Evolutionary conservation across 495 filamentous ascomycete genomes (phyloP).

Genomic region (Letharia lupina): DNA sequence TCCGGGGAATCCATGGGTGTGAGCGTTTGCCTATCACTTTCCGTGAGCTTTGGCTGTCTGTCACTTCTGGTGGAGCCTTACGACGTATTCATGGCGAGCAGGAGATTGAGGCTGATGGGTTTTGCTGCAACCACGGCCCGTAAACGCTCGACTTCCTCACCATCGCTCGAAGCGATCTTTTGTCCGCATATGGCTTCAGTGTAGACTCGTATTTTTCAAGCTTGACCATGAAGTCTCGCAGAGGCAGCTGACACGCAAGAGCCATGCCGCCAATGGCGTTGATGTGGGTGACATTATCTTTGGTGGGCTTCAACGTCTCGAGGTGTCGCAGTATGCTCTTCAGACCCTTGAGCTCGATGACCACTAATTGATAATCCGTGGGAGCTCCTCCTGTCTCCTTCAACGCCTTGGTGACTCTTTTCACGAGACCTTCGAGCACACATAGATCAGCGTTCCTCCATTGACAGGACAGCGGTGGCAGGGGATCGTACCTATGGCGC

Average conservation of each 20-base stretch:
- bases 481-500: neutral
- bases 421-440: neutral
- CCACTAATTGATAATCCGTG: neutral
- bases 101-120: neutral
- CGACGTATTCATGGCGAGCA: neutral
- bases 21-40: no score
- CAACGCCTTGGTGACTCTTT: constrained; percentile 4
- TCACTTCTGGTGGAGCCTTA: no score
- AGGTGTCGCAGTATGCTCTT: constrained; percentile 1
- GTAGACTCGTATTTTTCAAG: neutral
- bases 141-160: neutral
- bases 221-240: constrained; percentile 4
- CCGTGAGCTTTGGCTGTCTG: no score
- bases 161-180: neutral
- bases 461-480: neutral
- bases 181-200: neutral
- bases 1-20: no score
- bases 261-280: constrained; percentile 3
- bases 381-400: neutral
- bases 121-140: neutral
- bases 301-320: neutral
- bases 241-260: neutral
- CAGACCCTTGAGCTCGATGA: neutral
- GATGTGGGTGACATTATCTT: neutral
- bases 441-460: neutral